A percentile compares a stretch with the other conserved stretches of the same genome.
These are phyloP conservation scores for Candida gigantensis DNA, from an alignment of 1,139 yeast species.

Conservation along the genomic window DNA sequence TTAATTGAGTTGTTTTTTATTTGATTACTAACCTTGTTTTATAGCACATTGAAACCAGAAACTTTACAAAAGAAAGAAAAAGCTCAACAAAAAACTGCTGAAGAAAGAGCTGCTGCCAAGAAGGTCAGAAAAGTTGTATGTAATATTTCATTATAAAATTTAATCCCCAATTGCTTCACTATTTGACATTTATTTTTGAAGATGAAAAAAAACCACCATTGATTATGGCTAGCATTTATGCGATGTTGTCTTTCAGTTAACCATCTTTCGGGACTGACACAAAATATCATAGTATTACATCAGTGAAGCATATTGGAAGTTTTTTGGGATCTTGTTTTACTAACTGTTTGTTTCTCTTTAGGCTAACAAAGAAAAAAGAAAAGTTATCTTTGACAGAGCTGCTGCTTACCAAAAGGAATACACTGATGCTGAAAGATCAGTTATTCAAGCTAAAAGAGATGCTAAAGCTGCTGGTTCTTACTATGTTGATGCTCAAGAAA, in stretches of 20 bases:
- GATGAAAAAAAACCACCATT: slow-evolving; percentile 60
- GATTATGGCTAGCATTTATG: slow-evolving; percentile 74
- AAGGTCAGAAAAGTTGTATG: slow-evolving; percentile 89
- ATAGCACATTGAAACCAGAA: slow-evolving; percentile 73
- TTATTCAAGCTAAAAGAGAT: slow-evolving; percentile 90
- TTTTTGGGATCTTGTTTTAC: too few species aligned
- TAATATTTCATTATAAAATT: slow-evolving; percentile 22
- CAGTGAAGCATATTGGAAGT: too few species aligned
- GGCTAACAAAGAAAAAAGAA: slow-evolving; percentile 91
- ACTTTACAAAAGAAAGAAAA: slow-evolving; percentile 92
- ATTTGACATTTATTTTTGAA: slow-evolving; percentile 38
- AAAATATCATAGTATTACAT: slow-evolving; percentile 22
- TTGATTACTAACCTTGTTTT: slow-evolving; percentile 34
- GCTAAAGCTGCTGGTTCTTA: slow-evolving; percentile 95
- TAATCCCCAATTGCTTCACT: slow-evolving; percentile 1
- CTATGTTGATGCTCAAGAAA: slow-evolving; percentile 97
- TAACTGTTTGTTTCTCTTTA: slow-evolving; percentile 36
- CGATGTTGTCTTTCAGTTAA: slow-evolving; percentile 93
- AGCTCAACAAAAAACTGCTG: slow-evolving; percentile 85
- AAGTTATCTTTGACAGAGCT: slow-evolving; percentile 94
- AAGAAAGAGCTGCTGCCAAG: slow-evolving; percentile 85
- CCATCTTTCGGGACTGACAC: slow-evolving; percentile 99
- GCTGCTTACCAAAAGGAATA: slow-evolving; percentile 98
- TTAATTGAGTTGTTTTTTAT: slow-evolving; percentile 8
- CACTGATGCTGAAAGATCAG: slow-evolving; percentile 91